Base-by-base conservation (phyloP, 108 stramenopile species). In the Pelagomonas calceolata region DNA sequence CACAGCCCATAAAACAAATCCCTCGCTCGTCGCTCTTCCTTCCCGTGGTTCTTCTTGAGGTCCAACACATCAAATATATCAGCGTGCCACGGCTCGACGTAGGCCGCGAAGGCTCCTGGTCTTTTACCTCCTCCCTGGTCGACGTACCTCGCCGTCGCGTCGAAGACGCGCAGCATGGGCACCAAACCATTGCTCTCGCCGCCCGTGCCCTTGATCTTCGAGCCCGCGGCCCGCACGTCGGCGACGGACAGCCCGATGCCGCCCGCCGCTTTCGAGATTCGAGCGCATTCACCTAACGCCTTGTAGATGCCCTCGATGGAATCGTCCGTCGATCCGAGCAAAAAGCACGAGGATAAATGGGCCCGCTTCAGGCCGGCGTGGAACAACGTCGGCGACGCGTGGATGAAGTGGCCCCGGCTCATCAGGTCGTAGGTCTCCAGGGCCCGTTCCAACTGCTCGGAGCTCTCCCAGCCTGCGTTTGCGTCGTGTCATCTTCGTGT, bases 81-180 rank as follows among this genome's bases (percentile, higher is more conserved):
- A 0, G 94, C 91, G 79, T 98, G 97, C 94, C 95, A 95, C 17
- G 97, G 97, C 75, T 98, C 97, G 0, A 98, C 65, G 79, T 96
- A 98, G 68, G 96, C 77, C 21, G 97, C 97, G 81, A 98, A 92
- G 36, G 95, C 92, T 12, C 97, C 97, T 30, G 94, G 94, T 63
- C 97, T 80, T 76, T 94, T 96, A 30, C 96, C 96, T 16, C 96
- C 97, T 5, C 95, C 97, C 74, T 98, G 97, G 79, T 98, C 92
- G 14, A 98, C 97, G 73, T 96, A 96, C 44, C 95, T 85, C 17
- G 92, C 90, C 33, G 95, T 98, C 36, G 89, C 90, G 84, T 98
- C 94, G 72, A 90, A 98, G 10, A 98, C 95, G 18, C 95, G 88
- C n/a, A 98, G 88, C 95, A 98, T 96, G 29, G 97, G 97, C n/a